Evolutionary conservation across 805 yeast species (phyloP).

Genomic region (Nakazawaea wickerhamii): DNA sequence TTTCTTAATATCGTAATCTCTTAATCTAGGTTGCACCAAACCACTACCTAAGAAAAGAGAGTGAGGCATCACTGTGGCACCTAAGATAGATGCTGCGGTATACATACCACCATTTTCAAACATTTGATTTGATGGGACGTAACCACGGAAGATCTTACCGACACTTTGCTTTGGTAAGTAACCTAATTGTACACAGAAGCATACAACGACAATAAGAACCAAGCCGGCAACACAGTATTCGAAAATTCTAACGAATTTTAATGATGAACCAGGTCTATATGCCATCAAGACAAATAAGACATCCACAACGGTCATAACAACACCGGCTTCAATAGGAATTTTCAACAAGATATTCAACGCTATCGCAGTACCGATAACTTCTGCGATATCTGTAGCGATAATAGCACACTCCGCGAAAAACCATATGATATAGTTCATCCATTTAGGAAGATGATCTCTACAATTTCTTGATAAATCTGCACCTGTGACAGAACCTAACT

Average conservation of each 20-base stretch:
- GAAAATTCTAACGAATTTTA: constrained; percentile 29
- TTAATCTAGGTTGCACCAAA: constrained; percentile 40
- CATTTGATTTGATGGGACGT: constrained; percentile 37
- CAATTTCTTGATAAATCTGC: constrained; percentile 41
- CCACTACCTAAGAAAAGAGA: constrained; percentile 44
- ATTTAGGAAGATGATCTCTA: constrained; percentile 33
- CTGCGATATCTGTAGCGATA: constrained; percentile 49
- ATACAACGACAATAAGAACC: constrained; percentile 37
- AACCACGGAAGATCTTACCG: constrained; percentile 37
- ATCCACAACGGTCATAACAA: constrained; percentile 38
- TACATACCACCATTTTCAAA: constrained; percentile 37
- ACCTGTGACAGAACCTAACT: constrained; percentile 46
- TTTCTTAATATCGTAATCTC: constrained; percentile 37
- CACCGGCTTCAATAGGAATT: constrained; percentile 46
- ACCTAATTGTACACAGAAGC: constrained; percentile 40
- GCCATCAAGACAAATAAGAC: constrained; percentile 42
- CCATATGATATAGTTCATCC: constrained; percentile 35
- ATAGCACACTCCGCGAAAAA: constrained; percentile 42
- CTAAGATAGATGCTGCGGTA: constrained; percentile 42
- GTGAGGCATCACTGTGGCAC: constrained; percentile 50
- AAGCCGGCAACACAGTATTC: constrained; percentile 38
- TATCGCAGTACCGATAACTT: constrained; percentile 47
- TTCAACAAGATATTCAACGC: constrained; percentile 40
- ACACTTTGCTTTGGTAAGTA: constrained; percentile 26
- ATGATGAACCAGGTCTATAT: constrained; percentile 38